These are phyloP conservation scores for Globisporangium yorkense DNA, from an alignment of 352 stramenopile genomes.

Conservation along the genomic window DNA sequence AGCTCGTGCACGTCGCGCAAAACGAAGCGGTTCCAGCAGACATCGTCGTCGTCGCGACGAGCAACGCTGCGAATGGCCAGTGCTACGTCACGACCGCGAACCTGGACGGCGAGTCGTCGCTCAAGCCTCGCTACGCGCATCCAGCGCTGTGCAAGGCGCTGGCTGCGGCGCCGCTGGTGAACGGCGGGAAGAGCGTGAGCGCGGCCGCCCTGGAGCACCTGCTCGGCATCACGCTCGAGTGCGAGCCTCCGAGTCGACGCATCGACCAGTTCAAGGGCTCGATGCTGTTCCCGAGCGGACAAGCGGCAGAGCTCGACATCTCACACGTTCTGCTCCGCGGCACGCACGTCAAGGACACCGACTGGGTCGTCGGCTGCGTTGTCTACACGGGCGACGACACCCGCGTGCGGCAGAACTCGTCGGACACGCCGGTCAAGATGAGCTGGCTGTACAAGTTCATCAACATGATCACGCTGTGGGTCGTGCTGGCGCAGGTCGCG, in stretches of 20 bases:
- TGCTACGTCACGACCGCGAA: constrained; percentile 86
- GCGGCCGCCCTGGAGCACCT: constrained; percentile 12
- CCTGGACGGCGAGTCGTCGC: constrained; percentile 85
- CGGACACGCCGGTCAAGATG: constrained; percentile 63
- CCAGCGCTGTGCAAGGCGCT: constrained; percentile 21
- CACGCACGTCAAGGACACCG: constrained; percentile 64
- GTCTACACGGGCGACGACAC: constrained; percentile 87
- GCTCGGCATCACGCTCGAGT: constrained; percentile 20
- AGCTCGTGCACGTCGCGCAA: constrained; percentile 71
- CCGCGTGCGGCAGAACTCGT: constrained; percentile 80
- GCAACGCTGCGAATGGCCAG: constrained; percentile 35
- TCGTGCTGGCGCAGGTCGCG: constrained; percentile 64
- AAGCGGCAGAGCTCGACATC: constrained; percentile 40
- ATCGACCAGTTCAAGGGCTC: constrained; percentile 85
- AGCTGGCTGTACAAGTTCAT: constrained; percentile 73
- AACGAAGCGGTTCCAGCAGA: constrained; percentile 71
- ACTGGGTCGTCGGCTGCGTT: constrained; percentile 62
- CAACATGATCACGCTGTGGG: constrained; percentile 74
- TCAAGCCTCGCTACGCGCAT: constrained; percentile 75
- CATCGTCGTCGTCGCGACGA: constrained; percentile 55
- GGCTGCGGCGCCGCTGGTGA: constrained; percentile 18
- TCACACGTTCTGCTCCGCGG: constrained; percentile 71
- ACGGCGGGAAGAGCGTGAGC: constrained; percentile 21
- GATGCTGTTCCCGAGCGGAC: constrained; percentile 21
- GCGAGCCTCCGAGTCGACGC: constrained; percentile 39